A percentile compares a stretch with the other conserved stretches of the same genome.
Conservation (phyloP, 345 rosid genomes). For the Pelargonium nanum region DNA sequence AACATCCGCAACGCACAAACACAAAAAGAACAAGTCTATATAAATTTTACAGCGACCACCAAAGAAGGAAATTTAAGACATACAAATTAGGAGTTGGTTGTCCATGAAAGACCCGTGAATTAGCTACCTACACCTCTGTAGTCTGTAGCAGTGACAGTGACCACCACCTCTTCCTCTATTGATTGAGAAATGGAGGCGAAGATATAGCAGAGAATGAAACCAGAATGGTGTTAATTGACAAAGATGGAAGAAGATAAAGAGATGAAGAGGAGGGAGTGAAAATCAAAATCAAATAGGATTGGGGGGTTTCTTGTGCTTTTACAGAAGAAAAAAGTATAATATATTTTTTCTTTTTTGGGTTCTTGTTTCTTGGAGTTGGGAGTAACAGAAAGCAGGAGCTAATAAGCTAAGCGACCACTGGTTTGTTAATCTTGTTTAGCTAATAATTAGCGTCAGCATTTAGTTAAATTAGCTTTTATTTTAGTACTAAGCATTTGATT, state of each 20-base stretch:
- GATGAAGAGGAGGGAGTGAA: neutral
- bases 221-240: slow-evolving; percentile 9
- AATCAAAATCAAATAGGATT: neutral
- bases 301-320: neutral
- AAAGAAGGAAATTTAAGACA: neutral
- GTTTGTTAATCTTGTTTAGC: slow-evolving; percentile 1
- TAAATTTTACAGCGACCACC: neutral
- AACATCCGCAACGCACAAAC: slow-evolving; percentile 1
- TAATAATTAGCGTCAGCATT: neutral
- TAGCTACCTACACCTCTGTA: neutral
- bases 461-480: neutral
- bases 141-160: too few relatives aligned
- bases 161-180: neutral
- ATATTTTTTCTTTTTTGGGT: neutral
- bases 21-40: neutral
- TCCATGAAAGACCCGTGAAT: slow-evolving; percentile 39
- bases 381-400: slow-evolving; percentile 7
- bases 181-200: neutral
- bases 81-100: neutral
- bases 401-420: neutral
- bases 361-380: slow-evolving; percentile 3
- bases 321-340: neutral
- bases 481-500: too few relatives aligned
- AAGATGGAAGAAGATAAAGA: neutral
- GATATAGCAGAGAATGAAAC: neutral